These are phyloP conservation scores for Micractinium sp. DNA, from an alignment of 139 green algal species.

Conservation along the genomic window DNA sequence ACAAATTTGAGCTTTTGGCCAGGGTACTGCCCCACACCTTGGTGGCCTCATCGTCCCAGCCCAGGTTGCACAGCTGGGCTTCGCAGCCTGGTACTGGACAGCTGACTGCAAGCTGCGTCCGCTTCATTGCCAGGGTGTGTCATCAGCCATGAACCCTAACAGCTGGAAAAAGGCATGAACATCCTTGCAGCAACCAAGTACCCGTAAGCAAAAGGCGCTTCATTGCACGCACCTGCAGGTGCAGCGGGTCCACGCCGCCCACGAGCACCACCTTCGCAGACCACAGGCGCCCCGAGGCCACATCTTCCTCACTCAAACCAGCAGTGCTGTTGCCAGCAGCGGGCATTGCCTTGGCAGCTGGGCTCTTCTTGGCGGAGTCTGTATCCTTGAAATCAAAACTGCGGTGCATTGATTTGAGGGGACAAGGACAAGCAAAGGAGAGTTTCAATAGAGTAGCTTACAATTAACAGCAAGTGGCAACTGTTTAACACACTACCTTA, in stretches of 20 bases:
- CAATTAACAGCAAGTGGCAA: too few relatives aligned
- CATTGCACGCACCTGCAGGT: neutral
- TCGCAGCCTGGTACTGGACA: neutral
- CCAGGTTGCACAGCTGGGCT: too few relatives aligned
- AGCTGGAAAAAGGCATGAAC: neutral
- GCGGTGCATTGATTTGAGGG: neutral
- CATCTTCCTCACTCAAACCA: neutral
- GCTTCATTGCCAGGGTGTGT: too few relatives aligned
- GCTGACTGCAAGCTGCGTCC: neutral
- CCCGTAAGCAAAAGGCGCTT: too few relatives aligned
- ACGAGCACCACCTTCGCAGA: neutral
- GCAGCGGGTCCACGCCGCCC: neutral
- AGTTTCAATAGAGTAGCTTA: too few relatives aligned
- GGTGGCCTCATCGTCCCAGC: too few relatives aligned
- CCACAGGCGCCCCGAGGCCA: neutral
- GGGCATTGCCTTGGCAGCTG: neutral
- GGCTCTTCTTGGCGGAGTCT: neutral
- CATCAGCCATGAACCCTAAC: too few relatives aligned
- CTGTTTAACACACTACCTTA: too few relatives aligned
- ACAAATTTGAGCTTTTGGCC: too few relatives aligned
- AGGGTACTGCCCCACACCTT: too few relatives aligned
- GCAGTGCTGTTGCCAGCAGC: neutral
- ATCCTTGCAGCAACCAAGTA: neutral
- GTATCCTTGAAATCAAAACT: conserved; percentile 4
- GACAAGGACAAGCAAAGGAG: neutral